Evolutionary conservation across 768 basidiomycete genomes (phyloP), one percentile per base, ranked within the genome.

Genomic region (Hygrocybe punicea): DNA sequence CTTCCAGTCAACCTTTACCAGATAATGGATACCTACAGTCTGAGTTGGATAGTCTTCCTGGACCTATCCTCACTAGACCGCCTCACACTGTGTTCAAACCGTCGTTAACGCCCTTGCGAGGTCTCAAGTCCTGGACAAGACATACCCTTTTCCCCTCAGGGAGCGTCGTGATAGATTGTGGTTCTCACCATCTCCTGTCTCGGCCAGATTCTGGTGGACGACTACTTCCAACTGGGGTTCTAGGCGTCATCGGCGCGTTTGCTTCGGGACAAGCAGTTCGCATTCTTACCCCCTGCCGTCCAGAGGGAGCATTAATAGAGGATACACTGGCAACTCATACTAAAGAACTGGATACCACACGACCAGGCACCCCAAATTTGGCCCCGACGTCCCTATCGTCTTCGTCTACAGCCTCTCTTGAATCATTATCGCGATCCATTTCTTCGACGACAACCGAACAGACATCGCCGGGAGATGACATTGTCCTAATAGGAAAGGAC

Each of bases 111-210:
- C 90, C 92, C 1, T 77, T 91, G 65, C 80, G 83, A 40, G 95
- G 97, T 65, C 81, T 97, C 48, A 96, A 98, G 64, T 85, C 91
- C 54, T 99, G 97, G 97, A 96, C 96, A 25, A 85, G 86, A n/a
- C 94, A 99, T 71, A 98, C 96, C 0, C 78, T 98, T 13, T 85
- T 84, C 58, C 90, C 96, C 0, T 83, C 95, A 0, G 97, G 97
- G 0, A 87, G 84, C 42, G 84, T 98, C 42, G 78, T 95, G 67
- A 88, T 98, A 61, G 94, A 97, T 69, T 71, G 82, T 16, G 96
- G 97, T 9, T 97, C 97, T 0, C 86, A 94, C 66, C 78, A 81
- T 23, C 93, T 97, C 35, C 80, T 98, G 54, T 86, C 88, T 10
- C 83, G 86, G 51, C 83, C 88, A 29, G 88, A 93, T 67, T 93